Evolutionary conservation across 169 alveolate species (phyloP), one percentile per base, ranked within the genome.

Genomic region (Plasmodium cynomolgi): DNA sequence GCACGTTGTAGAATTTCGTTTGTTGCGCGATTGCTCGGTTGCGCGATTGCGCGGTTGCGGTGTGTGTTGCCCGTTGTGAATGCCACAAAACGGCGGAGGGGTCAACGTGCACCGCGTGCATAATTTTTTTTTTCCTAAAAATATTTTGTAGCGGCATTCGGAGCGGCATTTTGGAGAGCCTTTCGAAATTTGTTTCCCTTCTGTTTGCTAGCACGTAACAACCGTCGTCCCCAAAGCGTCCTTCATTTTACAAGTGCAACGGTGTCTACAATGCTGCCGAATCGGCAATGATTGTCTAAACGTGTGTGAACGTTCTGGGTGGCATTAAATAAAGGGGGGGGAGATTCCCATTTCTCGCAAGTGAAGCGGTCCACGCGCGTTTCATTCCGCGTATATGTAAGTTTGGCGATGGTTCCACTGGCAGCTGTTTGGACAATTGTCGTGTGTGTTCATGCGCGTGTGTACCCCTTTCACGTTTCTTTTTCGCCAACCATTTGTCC

Each of bases 81-180:
- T 80, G 34, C 15, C 58, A 23, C 37, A 0, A 80, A 41, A 39
- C 6, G 17, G 50, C 13, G 7, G 56, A 20, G 17, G 56, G 58
- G 56, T 15, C 13, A 41, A 6, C 56, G 84, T 80, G 84, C 84
- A 80, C 74, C 84, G 58, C 58, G 84, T 80, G 84, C 84, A 80
- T 80, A 80, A 80, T 39, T 41, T 44, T 80, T 13, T 79, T 79
- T 79, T 80, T 80, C 31, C 37, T 11, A 68, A 68, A 68, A 68
- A 20, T 29, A 20, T 68, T 23, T 6, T 68, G 77, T 17, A 68
- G 26, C 72, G n/a, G 26, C 4, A n/a, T 56, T 56, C 4, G 44
- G 44, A 37, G 56, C 8, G 8, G 23, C 62, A 13, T 50, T 50
- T 44, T 37, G 44, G 44, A 37, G 44, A 56, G n/a, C 26, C 26